Conservation (phyloP, 1,284 basidiomycete species). For the Laetiporus sulphureus region DNA sequence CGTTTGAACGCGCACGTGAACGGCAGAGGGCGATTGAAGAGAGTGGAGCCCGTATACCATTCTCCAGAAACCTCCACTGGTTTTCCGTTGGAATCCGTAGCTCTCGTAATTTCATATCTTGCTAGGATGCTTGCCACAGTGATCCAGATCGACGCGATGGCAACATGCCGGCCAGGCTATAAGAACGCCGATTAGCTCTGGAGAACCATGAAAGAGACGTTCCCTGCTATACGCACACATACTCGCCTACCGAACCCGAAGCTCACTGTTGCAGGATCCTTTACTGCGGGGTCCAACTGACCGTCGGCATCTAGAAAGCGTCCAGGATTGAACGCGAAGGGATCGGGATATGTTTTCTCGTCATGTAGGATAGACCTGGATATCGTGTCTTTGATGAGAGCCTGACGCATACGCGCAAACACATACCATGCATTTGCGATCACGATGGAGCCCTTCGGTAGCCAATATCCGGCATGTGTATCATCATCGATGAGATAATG, state of each 20-base stretch:
- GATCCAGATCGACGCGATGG: constrained; percentile 12
- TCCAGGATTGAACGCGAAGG: constrained; percentile 33
- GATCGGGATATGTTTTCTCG: constrained; percentile 29
- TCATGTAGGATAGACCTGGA: constrained; percentile 34
- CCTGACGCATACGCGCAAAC: not conserved
- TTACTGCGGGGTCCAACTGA: constrained; percentile 21
- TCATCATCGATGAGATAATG: constrained; percentile 27
- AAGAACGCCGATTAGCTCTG: too few species aligned
- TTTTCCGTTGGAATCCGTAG: constrained; percentile 7
- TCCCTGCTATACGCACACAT: constrained; percentile 15
- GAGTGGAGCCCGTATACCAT: not conserved
- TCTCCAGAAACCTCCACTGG: not conserved
- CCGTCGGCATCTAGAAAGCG: constrained; percentile 25
- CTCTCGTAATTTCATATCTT: constrained; percentile 14
- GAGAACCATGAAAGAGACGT: constrained; percentile 5
- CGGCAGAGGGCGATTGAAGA: not conserved
- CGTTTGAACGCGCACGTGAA: not conserved
- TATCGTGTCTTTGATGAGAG: constrained; percentile 2
- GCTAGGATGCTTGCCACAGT: constrained; percentile 16
- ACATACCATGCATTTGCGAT: constrained; percentile 24
- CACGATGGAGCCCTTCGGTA: constrained; percentile 30
- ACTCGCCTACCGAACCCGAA: constrained; percentile 33
- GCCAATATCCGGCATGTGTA: constrained; percentile 28
- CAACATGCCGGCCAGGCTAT: constrained; percentile 16
- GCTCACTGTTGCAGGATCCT: constrained; percentile 23